Evolutionary conservation across 2,329 filamentous ascomycete species (phyloP).

Genomic region (Colletotrichum tropicicola): DNA sequence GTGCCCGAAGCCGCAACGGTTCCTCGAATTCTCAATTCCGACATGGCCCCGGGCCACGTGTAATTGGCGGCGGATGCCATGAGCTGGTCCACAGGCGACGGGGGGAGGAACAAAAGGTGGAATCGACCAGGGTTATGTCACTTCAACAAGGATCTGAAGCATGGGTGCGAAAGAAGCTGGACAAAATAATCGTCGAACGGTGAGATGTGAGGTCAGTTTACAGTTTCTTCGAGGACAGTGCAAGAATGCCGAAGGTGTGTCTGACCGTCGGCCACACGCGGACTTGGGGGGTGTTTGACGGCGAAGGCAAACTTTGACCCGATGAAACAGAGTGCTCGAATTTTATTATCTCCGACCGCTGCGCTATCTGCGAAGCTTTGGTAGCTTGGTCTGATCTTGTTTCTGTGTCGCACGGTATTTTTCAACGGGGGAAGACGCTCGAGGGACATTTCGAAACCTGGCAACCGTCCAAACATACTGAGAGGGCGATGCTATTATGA

Average conservation of each 20-base stretch:
- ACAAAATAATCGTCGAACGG: no score
- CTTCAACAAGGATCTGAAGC: background rate
- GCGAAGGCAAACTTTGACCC: conserved; percentile 19
- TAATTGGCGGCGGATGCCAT: background rate
- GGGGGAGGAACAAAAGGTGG: background rate
- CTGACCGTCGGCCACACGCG: background rate
- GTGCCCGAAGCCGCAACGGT: background rate
- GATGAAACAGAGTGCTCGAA: background rate
- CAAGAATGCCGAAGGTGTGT: background rate
- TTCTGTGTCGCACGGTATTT: no score
- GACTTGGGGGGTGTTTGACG: background rate
- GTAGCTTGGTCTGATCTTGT: background rate
- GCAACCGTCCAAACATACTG: no score
- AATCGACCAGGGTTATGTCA: background rate
- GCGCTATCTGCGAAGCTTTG: background rate
- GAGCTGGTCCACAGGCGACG: background rate
- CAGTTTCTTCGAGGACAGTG: background rate
- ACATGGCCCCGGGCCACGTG: background rate
- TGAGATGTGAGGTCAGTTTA: background rate
- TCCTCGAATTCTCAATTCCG: background rate
- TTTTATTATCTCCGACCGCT: background rate
- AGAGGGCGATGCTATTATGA: no score
- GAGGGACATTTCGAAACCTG: no score
- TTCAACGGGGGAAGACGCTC: no score
- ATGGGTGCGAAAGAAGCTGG: background rate